Evolutionary conservation across 2,329 filamentous ascomycete species (phyloP), one percentile per base, ranked within the genome.

Genomic region (Exophiala dermatitidis): DNA sequence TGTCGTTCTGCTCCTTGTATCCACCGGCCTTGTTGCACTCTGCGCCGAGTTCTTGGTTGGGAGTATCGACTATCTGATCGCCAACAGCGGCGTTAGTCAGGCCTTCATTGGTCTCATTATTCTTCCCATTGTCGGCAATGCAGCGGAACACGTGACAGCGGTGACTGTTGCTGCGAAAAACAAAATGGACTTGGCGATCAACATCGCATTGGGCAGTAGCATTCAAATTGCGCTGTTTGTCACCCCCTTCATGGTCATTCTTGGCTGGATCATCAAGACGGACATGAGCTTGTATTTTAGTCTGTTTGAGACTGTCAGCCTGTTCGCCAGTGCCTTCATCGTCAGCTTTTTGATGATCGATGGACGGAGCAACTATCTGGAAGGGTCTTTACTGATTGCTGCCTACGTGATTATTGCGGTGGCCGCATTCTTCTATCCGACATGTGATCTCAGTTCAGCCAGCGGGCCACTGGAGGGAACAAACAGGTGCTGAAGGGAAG

Each of bases 301-400:
- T 56, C 78, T 89, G 46, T 95, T 94, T 69, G 88, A 94, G 77
- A 94, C 88, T 0, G 86, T 93, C 26, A 88, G 85, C 52, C 79
- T 94, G 64, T 94, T 94, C 69, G 82, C 91, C 48, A 86, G 83
- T 48, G 84, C 89, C 5, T 83, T 94, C 60, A 89, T 94, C 58
- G 87, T 91, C 70, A 93, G 91, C 71, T 94, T 93, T 67, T 72
- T 94, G 55, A 88, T 94, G 46, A 74, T 91, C 56, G 89, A 94
- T 64, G 88, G 88, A 7, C 80, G 89, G 67, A 89, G 84, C 67
- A 94, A 94, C 66, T 94, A 93, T 64, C 79, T 94, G 8, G 88
- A 94, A 71, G 88, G 88, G 51, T 64, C 66, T 1, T 67, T 87
- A 40, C 68, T 87, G 30, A 82, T 81, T 60, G 78, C 82, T 0